Percentiles rank a stretch among this genome's conserved stretches.
phyloP scores from a whole-genome alignment of 2,329 filamentous ascomycete species.

The Claviceps pazoutovae region DNA sequence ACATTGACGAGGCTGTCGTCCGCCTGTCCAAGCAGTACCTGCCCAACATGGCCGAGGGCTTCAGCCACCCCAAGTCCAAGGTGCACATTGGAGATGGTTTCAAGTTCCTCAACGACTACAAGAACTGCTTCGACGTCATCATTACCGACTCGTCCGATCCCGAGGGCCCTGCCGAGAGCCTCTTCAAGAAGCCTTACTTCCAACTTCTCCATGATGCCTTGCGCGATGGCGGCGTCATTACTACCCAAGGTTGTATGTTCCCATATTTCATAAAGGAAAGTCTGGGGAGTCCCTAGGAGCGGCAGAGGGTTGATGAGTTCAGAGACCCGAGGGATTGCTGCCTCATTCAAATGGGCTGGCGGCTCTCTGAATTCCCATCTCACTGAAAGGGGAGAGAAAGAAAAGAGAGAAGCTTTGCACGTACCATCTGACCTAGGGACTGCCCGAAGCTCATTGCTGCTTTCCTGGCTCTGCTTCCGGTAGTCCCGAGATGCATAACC shows the following conservation, averaged over 20 bases:
- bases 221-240: constrained; percentile 91
- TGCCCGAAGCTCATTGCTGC: constrained; percentile 24
- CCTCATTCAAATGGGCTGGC: background rate
- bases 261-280: constrained; percentile 41
- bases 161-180: constrained; percentile 85
- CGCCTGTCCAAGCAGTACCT: constrained; percentile 97
- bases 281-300: constrained; percentile 22
- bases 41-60: constrained; percentile 82
- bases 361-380: constrained; percentile 2
- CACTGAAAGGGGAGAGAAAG: background rate
- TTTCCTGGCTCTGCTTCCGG: constrained; percentile 23
- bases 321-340: background rate
- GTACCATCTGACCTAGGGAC: constrained; percentile 16
- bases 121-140: constrained; percentile 97
- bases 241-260: constrained; percentile 99
- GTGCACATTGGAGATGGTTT: constrained; percentile 93
- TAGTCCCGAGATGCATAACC: constrained; percentile 20
- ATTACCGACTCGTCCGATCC: constrained; percentile 98
- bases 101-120: constrained; percentile 93
- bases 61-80: constrained; percentile 86
- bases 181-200: constrained; percentile 99
- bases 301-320: constrained; percentile 10
- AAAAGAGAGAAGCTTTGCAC: background rate
- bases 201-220: constrained; percentile 82
- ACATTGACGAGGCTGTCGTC: constrained; percentile 98